Evolutionary conservation across 805 yeast genomes (phyloP).

Genomic region (Saccharomycopsis microspora): DNA sequence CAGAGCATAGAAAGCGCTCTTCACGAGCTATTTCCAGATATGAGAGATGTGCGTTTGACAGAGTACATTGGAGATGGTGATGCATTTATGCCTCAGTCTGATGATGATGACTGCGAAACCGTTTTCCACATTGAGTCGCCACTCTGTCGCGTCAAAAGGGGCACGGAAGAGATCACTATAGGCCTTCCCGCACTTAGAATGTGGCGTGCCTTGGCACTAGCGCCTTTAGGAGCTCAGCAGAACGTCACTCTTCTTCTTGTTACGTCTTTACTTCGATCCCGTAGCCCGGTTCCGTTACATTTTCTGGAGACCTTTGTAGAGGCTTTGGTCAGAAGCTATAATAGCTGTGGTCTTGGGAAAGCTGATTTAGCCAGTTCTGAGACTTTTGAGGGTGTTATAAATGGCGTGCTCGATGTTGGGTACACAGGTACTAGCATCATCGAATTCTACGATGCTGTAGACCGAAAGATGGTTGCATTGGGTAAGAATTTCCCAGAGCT

Average conservation of each 20-base stretch:
- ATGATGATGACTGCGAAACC: constrained; percentile 13
- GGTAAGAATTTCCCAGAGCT: constrained; percentile 20
- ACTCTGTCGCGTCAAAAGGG: constrained; percentile 24
- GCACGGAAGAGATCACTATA: constrained; percentile 30
- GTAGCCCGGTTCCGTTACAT: no score
- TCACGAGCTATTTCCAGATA: no score
- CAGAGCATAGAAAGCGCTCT: no score
- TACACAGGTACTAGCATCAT: background rate
- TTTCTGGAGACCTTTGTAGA: constrained; percentile 26
- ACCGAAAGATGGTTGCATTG: constrained; percentile 1
- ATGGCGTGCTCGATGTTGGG: constrained; percentile 8
- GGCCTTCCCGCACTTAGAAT: constrained; percentile 37
- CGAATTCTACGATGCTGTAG: constrained; percentile 23
- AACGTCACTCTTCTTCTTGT: constrained; percentile 42
- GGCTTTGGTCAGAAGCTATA: constrained; percentile 32
- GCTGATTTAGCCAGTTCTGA: background rate
- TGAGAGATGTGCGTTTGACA: no score
- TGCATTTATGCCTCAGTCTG: background rate
- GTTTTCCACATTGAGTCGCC: constrained; percentile 28
- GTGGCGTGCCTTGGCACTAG: constrained; percentile 49
- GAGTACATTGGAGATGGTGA: constrained; percentile 3
- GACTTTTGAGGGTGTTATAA: background rate
- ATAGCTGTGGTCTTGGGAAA: constrained; percentile 38
- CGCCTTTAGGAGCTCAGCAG: constrained; percentile 40
- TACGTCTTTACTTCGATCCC: constrained; percentile 17